Percentiles rank a stretch among this genome's conserved stretches.
Evolutionary conservation across 495 filamentous ascomycete genomes (phyloP).

Genomic region (Acidiella bohemica): DNA sequence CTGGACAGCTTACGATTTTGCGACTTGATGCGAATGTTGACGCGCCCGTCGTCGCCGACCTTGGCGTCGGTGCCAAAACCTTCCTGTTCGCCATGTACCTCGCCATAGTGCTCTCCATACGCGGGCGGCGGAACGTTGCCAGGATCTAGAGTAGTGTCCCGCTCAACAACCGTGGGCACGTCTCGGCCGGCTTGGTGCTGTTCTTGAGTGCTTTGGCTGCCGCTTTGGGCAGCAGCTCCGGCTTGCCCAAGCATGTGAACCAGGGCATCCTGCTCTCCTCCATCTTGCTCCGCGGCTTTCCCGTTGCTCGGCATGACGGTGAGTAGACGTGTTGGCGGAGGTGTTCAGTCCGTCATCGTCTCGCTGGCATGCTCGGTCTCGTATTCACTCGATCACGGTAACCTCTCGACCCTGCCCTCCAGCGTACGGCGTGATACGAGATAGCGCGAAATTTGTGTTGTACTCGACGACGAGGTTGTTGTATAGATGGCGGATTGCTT

Average conservation of each 20-base stretch:
- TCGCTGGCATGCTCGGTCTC: neutral
- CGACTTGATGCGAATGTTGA: constrained; percentile 63
- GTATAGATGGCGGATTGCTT: neutral
- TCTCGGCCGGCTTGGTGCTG: constrained; percentile 7
- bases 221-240: constrained; percentile 1
- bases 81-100: constrained; percentile 37
- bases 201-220: constrained; percentile 1
- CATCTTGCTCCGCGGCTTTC: neutral
- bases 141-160: neutral
- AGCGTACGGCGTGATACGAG: too few species aligned
- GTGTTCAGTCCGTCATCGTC: neutral
- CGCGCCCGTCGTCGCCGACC: constrained; percentile 51
- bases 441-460: neutral
- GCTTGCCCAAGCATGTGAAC: constrained; percentile 5
- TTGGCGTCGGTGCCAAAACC: constrained; percentile 42
- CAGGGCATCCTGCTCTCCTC: neutral
- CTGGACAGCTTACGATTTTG: constrained; percentile 48
- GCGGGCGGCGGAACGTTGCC: constrained; percentile 33
- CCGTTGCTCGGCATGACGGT: neutral
- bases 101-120: constrained; percentile 37
- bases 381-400: too few species aligned
- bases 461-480: neutral
- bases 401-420: too few species aligned
- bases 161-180: neutral
- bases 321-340: neutral